Evolutionary conservation across 2,329 filamentous ascomycete genomes (phyloP).

Genomic region (Alternaria solani): DNA sequence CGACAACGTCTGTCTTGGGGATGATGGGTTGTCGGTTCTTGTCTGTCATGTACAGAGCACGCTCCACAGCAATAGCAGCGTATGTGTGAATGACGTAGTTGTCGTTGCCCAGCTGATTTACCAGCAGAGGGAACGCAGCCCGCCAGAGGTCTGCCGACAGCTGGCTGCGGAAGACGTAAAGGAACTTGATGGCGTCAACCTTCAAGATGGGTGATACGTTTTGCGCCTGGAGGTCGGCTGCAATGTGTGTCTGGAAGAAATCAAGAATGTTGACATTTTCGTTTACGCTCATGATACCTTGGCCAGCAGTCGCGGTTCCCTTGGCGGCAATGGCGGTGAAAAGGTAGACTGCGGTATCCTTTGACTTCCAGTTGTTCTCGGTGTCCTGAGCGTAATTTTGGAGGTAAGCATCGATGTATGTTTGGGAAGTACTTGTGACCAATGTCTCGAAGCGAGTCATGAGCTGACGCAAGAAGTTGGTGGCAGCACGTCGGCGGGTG

Average conservation of each 20-base stretch:
- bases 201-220: conserved; percentile 84
- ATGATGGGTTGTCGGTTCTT: conserved; percentile 80
- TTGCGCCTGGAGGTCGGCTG: conserved; percentile 80
- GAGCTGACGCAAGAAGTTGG: conserved; percentile 89
- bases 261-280: conserved; percentile 82
- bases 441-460: conserved; percentile 86
- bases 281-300: conserved; percentile 92
- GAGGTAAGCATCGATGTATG: conserved; percentile 87
- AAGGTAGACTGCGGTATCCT: conserved; percentile 97
- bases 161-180: conserved; percentile 96
- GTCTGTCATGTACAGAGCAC: conserved; percentile 84
- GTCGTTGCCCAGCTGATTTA: conserved; percentile 86
- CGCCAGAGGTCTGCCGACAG: conserved; percentile 92
- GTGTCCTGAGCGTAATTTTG: conserved; percentile 72
- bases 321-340: conserved; percentile 95
- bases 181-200: conserved; percentile 97
- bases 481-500: conserved; percentile 88
- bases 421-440: conserved; percentile 86
- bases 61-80: conserved; percentile 94
- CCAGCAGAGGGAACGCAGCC: conserved; percentile 84
- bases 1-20: conserved; percentile 77
- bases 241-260: conserved; percentile 93
- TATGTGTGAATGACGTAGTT: conserved; percentile 99
- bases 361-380: conserved; percentile 86
- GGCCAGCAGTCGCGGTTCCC: conserved; percentile 82